phyloP scores from a whole-genome alignment of 257 asterid species.

The Linaria vulgaris region DNA sequence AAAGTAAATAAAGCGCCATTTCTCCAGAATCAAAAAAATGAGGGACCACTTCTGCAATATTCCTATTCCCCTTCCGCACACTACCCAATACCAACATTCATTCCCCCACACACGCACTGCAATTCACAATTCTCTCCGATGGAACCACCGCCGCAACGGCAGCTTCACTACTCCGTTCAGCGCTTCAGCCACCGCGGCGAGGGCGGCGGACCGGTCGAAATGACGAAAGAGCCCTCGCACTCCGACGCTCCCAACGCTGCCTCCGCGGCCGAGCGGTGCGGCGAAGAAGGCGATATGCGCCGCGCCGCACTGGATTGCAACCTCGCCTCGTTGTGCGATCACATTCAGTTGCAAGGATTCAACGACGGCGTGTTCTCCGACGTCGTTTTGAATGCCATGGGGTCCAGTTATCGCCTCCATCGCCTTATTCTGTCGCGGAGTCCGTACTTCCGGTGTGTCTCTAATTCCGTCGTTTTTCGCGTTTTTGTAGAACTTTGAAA shows the following conservation, averaged over 20 bases:
- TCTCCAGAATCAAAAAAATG: not conserved
- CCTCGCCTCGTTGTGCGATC: constrained; percentile 89
- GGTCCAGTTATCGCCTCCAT: constrained; percentile 77
- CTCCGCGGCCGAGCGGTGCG: constrained; percentile 46
- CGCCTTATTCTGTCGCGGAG: constrained; percentile 93
- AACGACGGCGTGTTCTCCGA: constrained; percentile 82
- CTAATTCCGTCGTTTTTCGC: not conserved
- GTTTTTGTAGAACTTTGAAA: too few species aligned
- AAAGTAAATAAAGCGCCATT: not conserved
- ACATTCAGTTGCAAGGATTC: constrained; percentile 87
- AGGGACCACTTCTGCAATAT: constrained; percentile 7
- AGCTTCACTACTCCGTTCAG: constrained; percentile 31
- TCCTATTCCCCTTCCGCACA: too few species aligned
- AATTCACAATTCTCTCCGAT: constrained; percentile 24
- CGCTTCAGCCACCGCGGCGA: constrained; percentile 44
- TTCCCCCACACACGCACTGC: constrained; percentile 15
- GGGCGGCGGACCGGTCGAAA: constrained; percentile 66
- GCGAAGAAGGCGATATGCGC: constrained; percentile 42
- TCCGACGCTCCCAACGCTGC: constrained; percentile 41
- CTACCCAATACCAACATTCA: constrained; percentile 20
- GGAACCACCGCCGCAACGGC: constrained; percentile 40
- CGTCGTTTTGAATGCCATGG: constrained; percentile 80
- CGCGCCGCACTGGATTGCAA: constrained; percentile 63
- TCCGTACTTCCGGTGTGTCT: constrained; percentile 78
- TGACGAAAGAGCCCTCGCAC: constrained; percentile 55